Evolutionary conservation across 2,329 filamentous ascomycete genomes (phyloP), one percentile per base, ranked within the genome.

Genomic region (Xylaria sp.): DNA sequence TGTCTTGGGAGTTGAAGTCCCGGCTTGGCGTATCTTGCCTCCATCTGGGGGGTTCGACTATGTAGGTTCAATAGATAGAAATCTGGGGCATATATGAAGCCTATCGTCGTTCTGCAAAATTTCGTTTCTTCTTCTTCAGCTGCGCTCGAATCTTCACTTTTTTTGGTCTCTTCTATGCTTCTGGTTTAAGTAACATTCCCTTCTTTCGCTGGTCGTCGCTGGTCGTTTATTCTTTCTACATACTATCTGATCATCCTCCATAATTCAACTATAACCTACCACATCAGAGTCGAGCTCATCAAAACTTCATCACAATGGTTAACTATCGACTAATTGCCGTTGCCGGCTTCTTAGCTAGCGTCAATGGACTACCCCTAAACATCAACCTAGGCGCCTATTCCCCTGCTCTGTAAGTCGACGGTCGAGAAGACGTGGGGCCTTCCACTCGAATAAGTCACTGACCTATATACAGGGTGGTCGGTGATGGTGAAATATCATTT

Each of bases 371-470:
- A 59, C 77, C 76, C 25, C 70, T 79, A 58, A 78, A 79, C 68
- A 80, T 80, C 70, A 80, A 80, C 74, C 76, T 80, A 46, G 78
- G 78, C 38, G 78, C 78, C 40, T 80, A 80, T 69, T 80, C 78
- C 2, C 78, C 78, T 9, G 78, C 78, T 66, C 73, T 80, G 74
- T 79, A 78, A 28, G 71, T 69, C 60, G 74, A 21, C 15, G 3
- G 15, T 21, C 9, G 14, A 9, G 14, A n/a, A n/a, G 14, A 55
- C 5, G 23, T 7, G 17, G 11, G 19, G 6, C 35, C 21, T 21
- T 5, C 28, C 46, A 8, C 14, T 11, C 5, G 21, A 47, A n/a
- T 11, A 15, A 28, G 23, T 19, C 46, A 53, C 70, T 73, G 68
- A 73, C 49, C 21, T 37, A 21, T 60, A 47, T 68, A 70, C 66